These are phyloP conservation scores for Scenedesmus sp. DNA, from an alignment of 163 green algal species.

Conservation along the genomic window DNA sequence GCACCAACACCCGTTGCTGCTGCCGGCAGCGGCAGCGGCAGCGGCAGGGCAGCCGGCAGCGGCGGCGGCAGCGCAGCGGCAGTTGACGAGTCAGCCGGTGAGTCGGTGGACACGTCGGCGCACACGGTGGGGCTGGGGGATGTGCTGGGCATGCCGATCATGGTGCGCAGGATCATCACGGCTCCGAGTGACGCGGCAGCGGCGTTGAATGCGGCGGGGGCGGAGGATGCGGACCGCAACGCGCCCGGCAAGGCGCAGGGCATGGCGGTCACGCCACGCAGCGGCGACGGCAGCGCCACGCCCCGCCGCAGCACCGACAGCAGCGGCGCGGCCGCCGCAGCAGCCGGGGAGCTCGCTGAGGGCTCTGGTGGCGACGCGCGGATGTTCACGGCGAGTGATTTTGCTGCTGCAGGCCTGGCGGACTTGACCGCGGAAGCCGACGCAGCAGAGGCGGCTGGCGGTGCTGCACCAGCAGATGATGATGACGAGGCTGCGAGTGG, in stretches of 20 bases:
- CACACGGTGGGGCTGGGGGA: background rate
- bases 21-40: background rate
- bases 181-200: background rate
- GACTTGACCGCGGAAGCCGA: background rate
- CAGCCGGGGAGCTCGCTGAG: background rate
- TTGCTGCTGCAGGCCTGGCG: conserved; percentile 9
- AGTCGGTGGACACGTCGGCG: background rate
- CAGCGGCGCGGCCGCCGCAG: background rate
- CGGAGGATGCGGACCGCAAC: background rate
- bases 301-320: background rate
- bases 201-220: background rate
- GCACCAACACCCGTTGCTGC: background rate
- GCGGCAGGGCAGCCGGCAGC: background rate
- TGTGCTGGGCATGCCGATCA: background rate
- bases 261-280: conserved; percentile 9
- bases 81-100: background rate
- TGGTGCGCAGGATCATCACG: conserved; percentile 1
- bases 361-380: background rate
- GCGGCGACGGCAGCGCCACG: background rate
- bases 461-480: background rate
- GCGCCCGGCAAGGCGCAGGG: conserved; percentile 1
- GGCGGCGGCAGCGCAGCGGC: background rate
- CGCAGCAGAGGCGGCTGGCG: background rate
- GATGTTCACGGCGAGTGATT: conserved; percentile 3
- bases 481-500: background rate